These are phyloP conservation scores for Talaromyces sp. DNA, from an alignment of 2,329 filamentous ascomycete genomes.

Conservation along the genomic window DNA sequence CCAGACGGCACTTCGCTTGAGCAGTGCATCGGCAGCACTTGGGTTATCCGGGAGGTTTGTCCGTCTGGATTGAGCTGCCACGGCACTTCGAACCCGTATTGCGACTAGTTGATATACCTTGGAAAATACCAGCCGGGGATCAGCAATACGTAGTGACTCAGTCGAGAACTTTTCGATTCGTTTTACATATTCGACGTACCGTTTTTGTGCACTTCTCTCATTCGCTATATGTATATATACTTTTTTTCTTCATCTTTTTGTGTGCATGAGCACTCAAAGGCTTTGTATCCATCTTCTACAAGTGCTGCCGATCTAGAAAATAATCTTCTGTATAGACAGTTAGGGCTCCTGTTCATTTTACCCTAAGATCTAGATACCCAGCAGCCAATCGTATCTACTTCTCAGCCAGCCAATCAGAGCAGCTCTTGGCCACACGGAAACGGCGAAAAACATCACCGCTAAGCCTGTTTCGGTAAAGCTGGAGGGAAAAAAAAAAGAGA, in stretches of 20 bases:
- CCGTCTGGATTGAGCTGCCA: constrained; percentile 6
- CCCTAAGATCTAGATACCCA: background rate
- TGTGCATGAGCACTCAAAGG: too few species aligned
- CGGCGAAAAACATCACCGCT: background rate
- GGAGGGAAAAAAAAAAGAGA: background rate
- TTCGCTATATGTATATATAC: background rate
- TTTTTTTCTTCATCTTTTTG: background rate
- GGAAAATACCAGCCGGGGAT: too few species aligned
- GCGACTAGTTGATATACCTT: background rate
- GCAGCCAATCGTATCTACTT: background rate
- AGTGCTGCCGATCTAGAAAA: too few species aligned
- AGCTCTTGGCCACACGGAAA: background rate
- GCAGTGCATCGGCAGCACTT: constrained; percentile 6
- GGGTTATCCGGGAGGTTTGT: constrained; percentile 1
- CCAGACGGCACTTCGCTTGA: background rate
- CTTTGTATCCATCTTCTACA: too few species aligned
- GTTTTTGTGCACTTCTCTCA: background rate
- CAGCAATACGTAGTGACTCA: too few species aligned
- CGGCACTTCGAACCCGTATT: constrained; percentile 8
- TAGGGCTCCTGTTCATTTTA: background rate
- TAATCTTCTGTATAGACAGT: too few species aligned
- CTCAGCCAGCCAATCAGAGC: background rate
- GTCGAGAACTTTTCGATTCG: background rate
- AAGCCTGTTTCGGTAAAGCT: background rate
- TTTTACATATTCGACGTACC: background rate